These are phyloP conservation scores for Ceratobasidium sp. DNA, from an alignment of 1,284 basidiomycete genomes.

Conservation along the genomic window DNA sequence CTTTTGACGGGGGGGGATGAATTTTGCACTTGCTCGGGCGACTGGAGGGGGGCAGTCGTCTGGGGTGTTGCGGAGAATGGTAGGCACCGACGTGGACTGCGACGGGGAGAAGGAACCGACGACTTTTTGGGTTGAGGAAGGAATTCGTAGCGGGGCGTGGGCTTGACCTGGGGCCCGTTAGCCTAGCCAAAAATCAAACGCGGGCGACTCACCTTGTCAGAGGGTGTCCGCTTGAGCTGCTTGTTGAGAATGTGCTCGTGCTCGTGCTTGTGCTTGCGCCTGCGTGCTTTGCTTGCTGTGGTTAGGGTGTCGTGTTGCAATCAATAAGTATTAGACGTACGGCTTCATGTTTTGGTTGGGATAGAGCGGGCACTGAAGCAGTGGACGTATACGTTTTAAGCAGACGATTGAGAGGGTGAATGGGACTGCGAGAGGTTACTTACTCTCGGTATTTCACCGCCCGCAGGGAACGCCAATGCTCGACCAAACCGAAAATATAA, in stretches of 20 bases:
- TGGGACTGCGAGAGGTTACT: no score
- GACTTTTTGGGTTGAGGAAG: slow-evolving; percentile 50
- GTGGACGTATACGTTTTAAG: no score
- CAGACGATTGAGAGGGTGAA: no score
- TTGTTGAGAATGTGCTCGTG: slow-evolving; percentile 90
- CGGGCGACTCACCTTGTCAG: slow-evolving; percentile 78
- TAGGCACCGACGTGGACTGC: slow-evolving; percentile 81
- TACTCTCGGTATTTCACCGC: no score
- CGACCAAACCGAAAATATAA: background rate
- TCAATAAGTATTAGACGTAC: no score
- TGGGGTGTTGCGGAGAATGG: slow-evolving; percentile 68
- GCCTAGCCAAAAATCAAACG: slow-evolving; percentile 44
- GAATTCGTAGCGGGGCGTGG: slow-evolving; percentile 40
- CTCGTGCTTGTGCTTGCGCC: no score
- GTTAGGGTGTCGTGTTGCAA: no score
- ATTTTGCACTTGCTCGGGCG: slow-evolving; percentile 94
- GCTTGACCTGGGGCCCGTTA: slow-evolving; percentile 41
- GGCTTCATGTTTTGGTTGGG: no score
- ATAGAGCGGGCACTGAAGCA: no score
- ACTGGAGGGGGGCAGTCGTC: slow-evolving; percentile 55
- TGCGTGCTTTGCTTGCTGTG: no score
- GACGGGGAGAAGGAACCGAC: slow-evolving; percentile 60
- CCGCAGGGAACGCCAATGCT: slow-evolving; percentile 1
- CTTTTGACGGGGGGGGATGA: slow-evolving; percentile 93
- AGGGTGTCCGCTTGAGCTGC: slow-evolving; percentile 84